These are phyloP conservation scores for Paxillus rubicundulus DNA, from an alignment of 768 basidiomycete genomes.

Conservation along the genomic window DNA sequence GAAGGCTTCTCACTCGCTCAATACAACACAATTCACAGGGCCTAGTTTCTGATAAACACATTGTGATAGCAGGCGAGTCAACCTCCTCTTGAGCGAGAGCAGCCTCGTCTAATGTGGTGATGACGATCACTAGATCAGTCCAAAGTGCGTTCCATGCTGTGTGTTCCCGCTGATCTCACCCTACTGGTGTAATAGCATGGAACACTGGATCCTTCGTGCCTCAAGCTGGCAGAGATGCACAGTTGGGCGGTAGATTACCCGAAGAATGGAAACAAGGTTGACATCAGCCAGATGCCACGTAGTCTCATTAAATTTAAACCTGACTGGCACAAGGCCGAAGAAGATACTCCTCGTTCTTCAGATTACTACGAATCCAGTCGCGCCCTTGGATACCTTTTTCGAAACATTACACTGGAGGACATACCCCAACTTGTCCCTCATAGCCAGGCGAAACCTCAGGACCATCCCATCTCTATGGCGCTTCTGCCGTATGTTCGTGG, in stretches of 20 bases:
- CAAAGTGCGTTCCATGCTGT: constrained; percentile 38
- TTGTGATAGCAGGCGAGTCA: constrained; percentile 65
- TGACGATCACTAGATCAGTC: constrained; percentile 59
- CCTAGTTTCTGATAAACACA: constrained; percentile 61
- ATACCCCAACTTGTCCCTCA: constrained; percentile 16
- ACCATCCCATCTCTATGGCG: constrained; percentile 31
- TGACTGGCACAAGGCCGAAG: constrained; percentile 73
- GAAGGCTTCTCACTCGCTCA: constrained; percentile 3
- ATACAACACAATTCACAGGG: constrained; percentile 43
- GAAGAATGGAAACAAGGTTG: constrained; percentile 69
- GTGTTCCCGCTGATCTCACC: constrained; percentile 3
- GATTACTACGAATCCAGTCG: constrained; percentile 72
- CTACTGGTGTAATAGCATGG: constrained; percentile 44
- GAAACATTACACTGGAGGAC: constrained; percentile 51
- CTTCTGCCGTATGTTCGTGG: constrained; percentile 22
- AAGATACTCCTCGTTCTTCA: constrained; percentile 47
- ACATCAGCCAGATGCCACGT: constrained; percentile 51
- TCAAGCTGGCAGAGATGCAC: constrained; percentile 55
- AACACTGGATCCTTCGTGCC: constrained; percentile 55
- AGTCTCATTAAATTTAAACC: constrained; percentile 66
- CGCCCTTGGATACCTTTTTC: constrained; percentile 71
- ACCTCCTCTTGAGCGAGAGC: background rate
- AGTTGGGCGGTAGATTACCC: constrained; percentile 76
- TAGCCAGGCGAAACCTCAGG: constrained; percentile 13
- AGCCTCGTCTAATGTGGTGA: background rate